Evolutionary conservation across 225 moss, liverwort and hornwort genomes (phyloP).

Genomic region (Polytrichum commune): DNA sequence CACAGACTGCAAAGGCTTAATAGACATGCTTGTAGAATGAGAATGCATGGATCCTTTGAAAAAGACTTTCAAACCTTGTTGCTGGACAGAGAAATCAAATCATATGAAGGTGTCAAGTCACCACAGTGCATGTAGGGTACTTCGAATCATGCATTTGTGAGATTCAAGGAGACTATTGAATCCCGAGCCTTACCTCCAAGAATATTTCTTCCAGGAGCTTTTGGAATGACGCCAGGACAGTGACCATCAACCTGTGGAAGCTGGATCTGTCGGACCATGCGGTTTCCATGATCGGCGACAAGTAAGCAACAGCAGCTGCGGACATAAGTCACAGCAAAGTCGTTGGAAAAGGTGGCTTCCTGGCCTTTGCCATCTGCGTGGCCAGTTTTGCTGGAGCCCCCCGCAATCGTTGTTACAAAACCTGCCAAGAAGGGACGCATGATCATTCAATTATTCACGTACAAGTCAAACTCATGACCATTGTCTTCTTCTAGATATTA

Average conservation of each 20-base stretch:
- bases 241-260: conserved; percentile 48
- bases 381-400: conserved; percentile 61
- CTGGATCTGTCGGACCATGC: conserved; percentile 52
- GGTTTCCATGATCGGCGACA: conserved; percentile 58
- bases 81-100: too few relatives aligned
- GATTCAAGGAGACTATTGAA: background rate
- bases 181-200: conserved; percentile 5
- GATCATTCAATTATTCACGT: too few relatives aligned
- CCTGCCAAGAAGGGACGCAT: conserved; percentile 32
- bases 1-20: too few relatives aligned
- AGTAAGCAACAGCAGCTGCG: conserved; percentile 45
- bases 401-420: conserved; percentile 63
- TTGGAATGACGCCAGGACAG: conserved; percentile 22
- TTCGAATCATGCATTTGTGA: background rate
- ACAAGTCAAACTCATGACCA: too few relatives aligned
- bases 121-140: background rate
- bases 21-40: too few relatives aligned
- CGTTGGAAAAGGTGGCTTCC: conserved; percentile 51
- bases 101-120: too few relatives aligned
- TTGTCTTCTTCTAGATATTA: too few relatives aligned
- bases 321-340: conserved; percentile 56
- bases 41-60: too few relatives aligned
- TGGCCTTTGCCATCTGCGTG: conserved; percentile 61
- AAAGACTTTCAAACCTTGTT: too few relatives aligned
- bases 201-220: conserved; percentile 20